Conservation (phyloP, 352 stramenopile species). For the Phytophthora syringae region DNA sequence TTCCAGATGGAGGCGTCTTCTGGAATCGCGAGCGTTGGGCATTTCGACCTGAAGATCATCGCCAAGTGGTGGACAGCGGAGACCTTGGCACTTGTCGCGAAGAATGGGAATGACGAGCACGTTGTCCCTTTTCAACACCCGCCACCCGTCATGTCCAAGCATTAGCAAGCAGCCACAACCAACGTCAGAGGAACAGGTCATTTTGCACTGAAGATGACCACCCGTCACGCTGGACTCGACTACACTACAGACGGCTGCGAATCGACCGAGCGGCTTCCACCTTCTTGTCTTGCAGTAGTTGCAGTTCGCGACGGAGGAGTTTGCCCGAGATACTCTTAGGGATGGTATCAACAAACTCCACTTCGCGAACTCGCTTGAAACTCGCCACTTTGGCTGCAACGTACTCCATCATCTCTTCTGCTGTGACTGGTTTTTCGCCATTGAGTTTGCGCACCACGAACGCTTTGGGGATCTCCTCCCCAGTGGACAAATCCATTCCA, state of each 20-base stretch:
- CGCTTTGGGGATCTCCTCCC: constrained; percentile 89
- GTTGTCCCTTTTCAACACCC: constrained; percentile 24
- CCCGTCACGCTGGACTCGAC: not conserved
- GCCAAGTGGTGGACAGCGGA: not conserved
- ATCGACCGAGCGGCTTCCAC: constrained; percentile 30
- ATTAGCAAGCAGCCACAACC: not conserved
- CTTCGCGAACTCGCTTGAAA: constrained; percentile 87
- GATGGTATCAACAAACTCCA: constrained; percentile 89
- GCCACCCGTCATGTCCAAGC: constrained; percentile 13
- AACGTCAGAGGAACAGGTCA: not conserved
- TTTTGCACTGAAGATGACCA: no score
- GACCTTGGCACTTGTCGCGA: not conserved
- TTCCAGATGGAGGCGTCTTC: constrained; percentile 48
- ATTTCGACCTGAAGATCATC: constrained; percentile 55
- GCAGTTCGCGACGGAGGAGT: constrained; percentile 86
- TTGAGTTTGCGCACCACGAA: constrained; percentile 85
- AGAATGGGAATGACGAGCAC: not conserved
- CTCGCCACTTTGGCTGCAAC: constrained; percentile 82
- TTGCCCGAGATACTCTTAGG: constrained; percentile 91
- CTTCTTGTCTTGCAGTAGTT: constrained; percentile 46
- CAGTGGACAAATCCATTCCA: constrained; percentile 60
- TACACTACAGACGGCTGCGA: constrained; percentile 16
- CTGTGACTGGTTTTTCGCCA: constrained; percentile 12
- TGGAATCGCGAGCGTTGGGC: constrained; percentile 31
- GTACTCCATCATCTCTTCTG: constrained; percentile 53